Percentiles rank a stretch among this genome's conserved stretches.
Conservation (phyloP, 345 rosid species). For the Aquilaria sinensis region DNA sequence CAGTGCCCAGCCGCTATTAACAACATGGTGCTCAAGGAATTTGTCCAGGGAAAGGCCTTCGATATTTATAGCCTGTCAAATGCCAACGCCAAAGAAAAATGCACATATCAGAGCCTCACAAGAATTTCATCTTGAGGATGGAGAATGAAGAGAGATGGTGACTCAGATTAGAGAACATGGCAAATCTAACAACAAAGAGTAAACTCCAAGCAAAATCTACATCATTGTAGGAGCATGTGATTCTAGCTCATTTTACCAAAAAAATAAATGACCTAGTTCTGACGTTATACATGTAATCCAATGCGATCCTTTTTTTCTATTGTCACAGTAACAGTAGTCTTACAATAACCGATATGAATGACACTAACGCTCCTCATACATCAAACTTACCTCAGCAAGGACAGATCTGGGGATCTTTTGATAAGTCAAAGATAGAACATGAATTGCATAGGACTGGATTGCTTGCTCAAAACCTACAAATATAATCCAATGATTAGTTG, state of each 20-base stretch:
- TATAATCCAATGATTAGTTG: no score
- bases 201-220: no score
- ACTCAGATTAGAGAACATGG: no score
- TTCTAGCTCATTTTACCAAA: background rate
- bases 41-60: slow-evolving; percentile 85
- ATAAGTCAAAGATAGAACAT: slow-evolving; percentile 85
- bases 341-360: no score
- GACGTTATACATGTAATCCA: no score
- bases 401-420: slow-evolving; percentile 85
- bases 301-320: no score
- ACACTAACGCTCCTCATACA: no score
- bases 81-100: slow-evolving; percentile 2
- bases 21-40: slow-evolving; percentile 68
- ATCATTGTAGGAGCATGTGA: background rate
- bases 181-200: background rate
- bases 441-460: slow-evolving; percentile 75
- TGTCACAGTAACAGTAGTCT: no score
- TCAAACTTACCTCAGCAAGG: slow-evolving; percentile 75
- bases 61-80: slow-evolving; percentile 64
- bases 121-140: no score
- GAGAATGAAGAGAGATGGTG: background rate
- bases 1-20: slow-evolving; percentile 60
- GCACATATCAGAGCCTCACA: background rate
- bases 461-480: slow-evolving; percentile 96
- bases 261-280: background rate